Base-by-base conservation (phyloP, 2,329 filamentous ascomycete genomes). In the Cladorrhinum sp. region DNA sequence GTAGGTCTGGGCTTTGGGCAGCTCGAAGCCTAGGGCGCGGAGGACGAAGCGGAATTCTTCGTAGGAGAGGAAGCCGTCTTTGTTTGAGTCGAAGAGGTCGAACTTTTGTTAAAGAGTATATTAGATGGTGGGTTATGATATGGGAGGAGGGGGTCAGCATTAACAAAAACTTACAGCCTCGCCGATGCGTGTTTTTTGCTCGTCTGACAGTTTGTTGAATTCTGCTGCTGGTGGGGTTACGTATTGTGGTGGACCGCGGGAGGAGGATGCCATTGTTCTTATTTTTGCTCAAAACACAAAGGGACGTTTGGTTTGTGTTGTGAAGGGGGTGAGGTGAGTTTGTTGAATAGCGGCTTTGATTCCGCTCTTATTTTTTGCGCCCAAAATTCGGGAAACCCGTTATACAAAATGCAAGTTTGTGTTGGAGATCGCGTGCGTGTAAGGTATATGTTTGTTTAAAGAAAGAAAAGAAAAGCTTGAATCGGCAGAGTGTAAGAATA, bases 21-120 rank as follows among this genome's bases (percentile, higher is more conserved):
- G 81, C 70, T 96, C 92, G 79, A 98, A 98, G 65, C 95, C 95
- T 1, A 99, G 86, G 2, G 95, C 95, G 74, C 96, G 95, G 70
- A 98, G 88, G 62, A 93, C 92, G 77, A 98, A 95, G 76, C 95
- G 93, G 74, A 98, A 91, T 78, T 99, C 95, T 78, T 98, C 95
- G 80, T 96, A 98, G 79, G 98, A 93, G 72, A 99, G 91, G 75
- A 90, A 87, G 51, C 88, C 85, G 78, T 98, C 93, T 74, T 96
- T 93, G 81, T 98, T 93, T 71, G 96, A 89, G 75, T 98, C 95
- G 81, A 99, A 98, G 66, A 98, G 87, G 64, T 88, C 88, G 76
- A 98, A 98, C 90, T 96, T 48, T 55, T 32, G 27, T 23, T 12
- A 6, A 49, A 50, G 41, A 56, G 12, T 16, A 20, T 25, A 16